Base-by-base conservation (phyloP, 129 eudicot species). In the Helianthus tuberosus region DNA sequence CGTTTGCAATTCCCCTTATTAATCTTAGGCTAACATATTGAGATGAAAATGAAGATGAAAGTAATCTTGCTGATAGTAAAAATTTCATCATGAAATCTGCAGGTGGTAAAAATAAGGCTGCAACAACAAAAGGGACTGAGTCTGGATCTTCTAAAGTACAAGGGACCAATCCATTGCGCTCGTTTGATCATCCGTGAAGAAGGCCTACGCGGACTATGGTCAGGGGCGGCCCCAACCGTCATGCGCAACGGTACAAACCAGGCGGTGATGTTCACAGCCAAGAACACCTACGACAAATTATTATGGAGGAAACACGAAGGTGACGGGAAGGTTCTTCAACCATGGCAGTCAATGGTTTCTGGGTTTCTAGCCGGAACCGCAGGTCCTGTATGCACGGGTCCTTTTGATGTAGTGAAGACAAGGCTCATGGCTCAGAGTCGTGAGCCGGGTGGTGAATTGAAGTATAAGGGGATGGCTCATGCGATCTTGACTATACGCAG, bases 201-300 rank as follows among this genome's bases (percentile, higher is more conserved):
- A 83, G 96, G 98, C 64, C 9, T 94, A 15, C 82, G 55, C 27
- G 98, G 98, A 51, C 89, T 94, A 11, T 94, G 98, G 97, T 87
- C 98, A 6, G 97, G 98, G 15, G 97, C 98, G 12, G 76, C 96
- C 51, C 98, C 97, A 29, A 94, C 97, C 13, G 89, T 90, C 32
- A 94, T 94, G 96, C 96, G 98, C 53, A 94, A 94, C 16, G 97
- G 98, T 14, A 88, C 98, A 9, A 90, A 90, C 83, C 98, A 94
- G 46, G 98, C 98, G 3, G 97, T 91, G 20, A 94, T 94, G 98
- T 94, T 94, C 77, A 82, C 93, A 1, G 97, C 98, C 59, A 94
- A 94, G 79, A 86, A 90, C 78, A 83, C 88, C 51, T 88, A 83
- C 20, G 98, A 94, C 64, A 75, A 63, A 29, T 32, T 88, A 23